Conservation (phyloP, 2,329 filamentous ascomycete genomes). For the Pseudocercospora vitis region DNA sequence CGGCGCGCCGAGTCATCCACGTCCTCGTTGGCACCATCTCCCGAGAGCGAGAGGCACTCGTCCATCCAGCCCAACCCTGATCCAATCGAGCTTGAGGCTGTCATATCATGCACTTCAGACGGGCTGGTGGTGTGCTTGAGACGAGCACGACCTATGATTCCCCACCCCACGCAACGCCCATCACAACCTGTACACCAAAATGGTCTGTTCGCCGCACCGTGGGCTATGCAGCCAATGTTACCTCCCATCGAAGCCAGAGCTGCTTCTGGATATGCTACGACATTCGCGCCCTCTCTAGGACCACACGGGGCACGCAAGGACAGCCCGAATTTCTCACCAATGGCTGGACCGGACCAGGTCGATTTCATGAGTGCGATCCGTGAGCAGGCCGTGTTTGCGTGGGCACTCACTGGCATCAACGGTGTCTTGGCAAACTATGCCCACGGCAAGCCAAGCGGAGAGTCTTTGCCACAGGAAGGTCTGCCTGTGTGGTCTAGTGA, state of each 20-base stretch:
- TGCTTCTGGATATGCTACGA: slow-evolving; percentile 29
- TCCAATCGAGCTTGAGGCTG: slow-evolving; percentile 75
- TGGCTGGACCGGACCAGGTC: slow-evolving; percentile 53
- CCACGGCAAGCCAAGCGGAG: slow-evolving; percentile 61
- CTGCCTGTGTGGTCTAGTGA: slow-evolving; percentile 60
- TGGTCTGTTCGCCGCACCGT: slow-evolving; percentile 76
- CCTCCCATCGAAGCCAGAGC: slow-evolving; percentile 41
- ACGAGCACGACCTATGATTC: slow-evolving; percentile 69
- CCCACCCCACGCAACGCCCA: slow-evolving; percentile 54
- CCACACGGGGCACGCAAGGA: slow-evolving; percentile 33
- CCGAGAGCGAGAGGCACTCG: slow-evolving; percentile 28
- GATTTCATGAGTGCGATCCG: slow-evolving; percentile 77
- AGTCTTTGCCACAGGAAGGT: slow-evolving; percentile 61
- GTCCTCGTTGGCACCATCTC: slow-evolving; percentile 36
- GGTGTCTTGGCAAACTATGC: slow-evolving; percentile 67
- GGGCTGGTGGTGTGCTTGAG: slow-evolving; percentile 80
- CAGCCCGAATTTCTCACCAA: slow-evolving; percentile 27
- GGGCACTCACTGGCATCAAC: slow-evolving; percentile 79
- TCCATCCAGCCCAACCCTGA: slow-evolving; percentile 29
- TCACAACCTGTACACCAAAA: slow-evolving; percentile 52
- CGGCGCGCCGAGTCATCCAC: slow-evolving; percentile 40
- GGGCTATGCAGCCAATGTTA: slow-evolving; percentile 67
- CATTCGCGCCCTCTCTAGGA: slow-evolving; percentile 42
- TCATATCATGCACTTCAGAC: slow-evolving; percentile 89
- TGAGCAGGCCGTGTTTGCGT: slow-evolving; percentile 84